phyloP scores from a whole-genome alignment of 257 asterid genomes.

The Catharanthus roseus region DNA sequence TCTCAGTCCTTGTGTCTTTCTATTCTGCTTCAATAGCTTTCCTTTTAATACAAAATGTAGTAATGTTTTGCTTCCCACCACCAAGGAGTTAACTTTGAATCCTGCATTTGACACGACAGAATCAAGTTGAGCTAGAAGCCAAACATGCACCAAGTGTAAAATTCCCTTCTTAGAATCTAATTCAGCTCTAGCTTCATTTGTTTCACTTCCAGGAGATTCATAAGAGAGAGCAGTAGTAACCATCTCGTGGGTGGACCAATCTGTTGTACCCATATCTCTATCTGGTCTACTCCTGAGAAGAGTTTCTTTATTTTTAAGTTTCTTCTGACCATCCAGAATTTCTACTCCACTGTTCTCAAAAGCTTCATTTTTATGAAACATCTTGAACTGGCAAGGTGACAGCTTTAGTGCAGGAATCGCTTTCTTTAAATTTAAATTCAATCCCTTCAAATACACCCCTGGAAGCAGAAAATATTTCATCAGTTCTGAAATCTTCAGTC shows the following conservation, averaged over 20 bases:
- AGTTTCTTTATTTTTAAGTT: slow-evolving; percentile 30
- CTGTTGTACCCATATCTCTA: slow-evolving; percentile 48
- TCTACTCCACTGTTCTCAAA: slow-evolving; percentile 38
- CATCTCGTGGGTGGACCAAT: slow-evolving; percentile 72
- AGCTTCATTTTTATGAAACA: slow-evolving; percentile 35
- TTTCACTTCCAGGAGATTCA: slow-evolving; percentile 37
- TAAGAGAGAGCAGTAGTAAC: slow-evolving; percentile 45
- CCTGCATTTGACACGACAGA: slow-evolving; percentile 42
- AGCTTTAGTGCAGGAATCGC: slow-evolving; percentile 54
- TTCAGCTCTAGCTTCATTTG: slow-evolving; percentile 29
- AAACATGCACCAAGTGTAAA: slow-evolving; percentile 48
- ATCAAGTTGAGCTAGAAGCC: slow-evolving; percentile 74
- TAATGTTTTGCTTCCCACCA: slow-evolving; percentile 62
- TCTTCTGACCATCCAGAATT: slow-evolving; percentile 30
- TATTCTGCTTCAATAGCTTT: slow-evolving; percentile 33
- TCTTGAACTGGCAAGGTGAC: slow-evolving; percentile 75
- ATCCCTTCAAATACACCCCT: slow-evolving; percentile 71
- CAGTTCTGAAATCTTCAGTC: not conserved
- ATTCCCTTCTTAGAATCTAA: slow-evolving; percentile 42
- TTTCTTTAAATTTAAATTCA: slow-evolving; percentile 34
- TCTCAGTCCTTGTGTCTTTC: slow-evolving; percentile 40
- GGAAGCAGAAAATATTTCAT: slow-evolving; percentile 25
- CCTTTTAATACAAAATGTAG: slow-evolving; percentile 60
- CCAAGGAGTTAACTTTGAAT: slow-evolving; percentile 47
- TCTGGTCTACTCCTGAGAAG: slow-evolving; percentile 33